Conservation (phyloP, 768 basidiomycete genomes). For the Sutorius australiensis region DNA sequence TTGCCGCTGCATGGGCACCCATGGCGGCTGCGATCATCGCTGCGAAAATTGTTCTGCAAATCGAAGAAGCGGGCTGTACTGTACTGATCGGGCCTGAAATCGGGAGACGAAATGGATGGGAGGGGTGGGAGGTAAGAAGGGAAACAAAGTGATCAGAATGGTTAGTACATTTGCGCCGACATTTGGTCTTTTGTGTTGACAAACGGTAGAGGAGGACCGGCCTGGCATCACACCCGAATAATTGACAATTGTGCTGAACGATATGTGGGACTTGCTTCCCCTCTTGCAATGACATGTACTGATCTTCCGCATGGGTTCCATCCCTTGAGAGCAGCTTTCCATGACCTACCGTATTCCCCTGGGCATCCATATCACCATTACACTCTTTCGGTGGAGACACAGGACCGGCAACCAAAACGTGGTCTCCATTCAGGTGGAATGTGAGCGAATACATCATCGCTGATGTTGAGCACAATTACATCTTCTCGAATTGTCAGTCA, state of each 20-base stretch:
- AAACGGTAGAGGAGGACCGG: background rate
- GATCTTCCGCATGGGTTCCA: too few relatives aligned
- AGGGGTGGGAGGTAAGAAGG: slow-evolving; percentile 35
- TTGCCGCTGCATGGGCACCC: slow-evolving; percentile 54
- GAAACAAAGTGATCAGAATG: background rate
- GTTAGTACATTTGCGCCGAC: background rate
- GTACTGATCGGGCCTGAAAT: slow-evolving; percentile 14
- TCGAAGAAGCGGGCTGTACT: slow-evolving; percentile 23
- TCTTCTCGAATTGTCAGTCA: too few relatives aligned
- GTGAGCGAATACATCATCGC: too few relatives aligned
- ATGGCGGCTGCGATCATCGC: slow-evolving; percentile 49
- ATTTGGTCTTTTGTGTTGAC: background rate
- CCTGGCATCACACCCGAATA: background rate
- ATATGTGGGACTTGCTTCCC: background rate
- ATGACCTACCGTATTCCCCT: too few relatives aligned
- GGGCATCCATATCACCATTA: too few relatives aligned
- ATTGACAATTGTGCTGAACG: background rate
- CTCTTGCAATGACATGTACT: too few relatives aligned
- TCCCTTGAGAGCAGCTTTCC: too few relatives aligned
- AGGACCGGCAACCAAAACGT: too few relatives aligned
- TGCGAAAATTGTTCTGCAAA: slow-evolving; percentile 38
- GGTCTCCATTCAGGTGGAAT: too few relatives aligned
- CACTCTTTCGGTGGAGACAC: too few relatives aligned
- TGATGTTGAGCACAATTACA: too few relatives aligned
- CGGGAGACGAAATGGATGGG: slow-evolving; percentile 53